Evolutionary conservation across 768 basidiomycete genomes (phyloP).

Genomic region (Leccinum subgranulosum): DNA sequence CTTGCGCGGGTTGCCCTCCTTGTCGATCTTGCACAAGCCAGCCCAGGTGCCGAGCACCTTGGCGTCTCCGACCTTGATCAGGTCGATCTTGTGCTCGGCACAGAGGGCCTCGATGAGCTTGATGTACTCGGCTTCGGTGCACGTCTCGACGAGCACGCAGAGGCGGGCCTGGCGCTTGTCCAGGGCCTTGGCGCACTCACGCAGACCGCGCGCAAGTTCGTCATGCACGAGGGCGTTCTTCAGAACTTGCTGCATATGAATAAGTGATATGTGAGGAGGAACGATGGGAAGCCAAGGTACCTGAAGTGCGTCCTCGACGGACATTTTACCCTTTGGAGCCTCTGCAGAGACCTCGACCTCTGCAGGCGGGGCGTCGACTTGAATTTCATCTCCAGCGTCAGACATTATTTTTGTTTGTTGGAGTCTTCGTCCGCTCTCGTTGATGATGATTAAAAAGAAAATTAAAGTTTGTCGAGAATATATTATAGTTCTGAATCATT

Average conservation of each 20-base stretch:
- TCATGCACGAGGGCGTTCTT: constrained; percentile 99
- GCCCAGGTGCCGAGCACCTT: constrained; percentile 99
- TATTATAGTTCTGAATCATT: constrained; percentile 31
- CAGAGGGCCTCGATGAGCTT: constrained; percentile 99
- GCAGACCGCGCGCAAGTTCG: constrained; percentile 95
- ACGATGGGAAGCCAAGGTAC: constrained; percentile 36
- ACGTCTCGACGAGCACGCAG: constrained; percentile 98
- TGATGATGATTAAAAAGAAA: constrained; percentile 59
- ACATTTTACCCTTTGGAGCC: constrained; percentile 92
- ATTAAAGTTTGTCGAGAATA: constrained; percentile 44
- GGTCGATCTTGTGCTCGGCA: constrained; percentile 98
- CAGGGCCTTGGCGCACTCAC: constrained; percentile 96
- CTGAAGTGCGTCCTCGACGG: constrained; percentile 93
- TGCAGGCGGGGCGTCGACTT: constrained; percentile 60
- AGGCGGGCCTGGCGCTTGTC: constrained; percentile 99
- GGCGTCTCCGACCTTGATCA: constrained; percentile 98
- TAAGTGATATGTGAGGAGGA: not conserved
- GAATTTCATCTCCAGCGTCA: constrained; percentile 97
- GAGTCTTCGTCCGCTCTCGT: constrained; percentile 97
- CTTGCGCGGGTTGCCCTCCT: constrained; percentile 97
- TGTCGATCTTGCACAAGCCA: constrained; percentile 99
- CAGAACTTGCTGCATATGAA: constrained; percentile 81
- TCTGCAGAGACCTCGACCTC: constrained; percentile 83
- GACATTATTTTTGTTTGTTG: constrained; percentile 59
- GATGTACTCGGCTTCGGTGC: constrained; percentile 99